Evolutionary conservation across 176 grass and related monocot species (phyloP).

Genomic region (Aegilops longissima): DNA sequence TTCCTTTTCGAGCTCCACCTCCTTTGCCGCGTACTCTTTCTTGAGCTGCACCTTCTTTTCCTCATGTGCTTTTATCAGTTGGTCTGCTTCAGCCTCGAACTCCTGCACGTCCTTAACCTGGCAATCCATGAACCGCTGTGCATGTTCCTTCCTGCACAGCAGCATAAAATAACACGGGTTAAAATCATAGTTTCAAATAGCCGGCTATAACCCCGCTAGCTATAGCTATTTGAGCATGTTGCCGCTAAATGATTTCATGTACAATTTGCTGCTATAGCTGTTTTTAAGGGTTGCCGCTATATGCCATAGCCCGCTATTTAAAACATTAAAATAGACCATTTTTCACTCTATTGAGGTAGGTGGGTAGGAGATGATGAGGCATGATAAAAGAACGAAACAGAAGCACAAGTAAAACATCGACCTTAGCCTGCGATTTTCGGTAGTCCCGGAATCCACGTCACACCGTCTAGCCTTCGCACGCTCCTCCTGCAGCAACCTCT

Average conservation of each 20-base stretch:
- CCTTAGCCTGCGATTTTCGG: slow-evolving; percentile 55
- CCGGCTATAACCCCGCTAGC: too few species aligned
- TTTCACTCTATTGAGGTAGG: background rate
- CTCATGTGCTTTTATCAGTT: slow-evolving; percentile 53
- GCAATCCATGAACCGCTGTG: slow-evolving; percentile 58
- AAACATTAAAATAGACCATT: background rate
- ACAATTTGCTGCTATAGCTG: too few species aligned
- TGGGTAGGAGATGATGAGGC: background rate
- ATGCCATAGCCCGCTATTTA: too few species aligned
- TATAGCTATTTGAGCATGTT: too few species aligned
- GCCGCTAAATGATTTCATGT: too few species aligned
- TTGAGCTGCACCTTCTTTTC: slow-evolving; percentile 53
- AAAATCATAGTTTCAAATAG: too few species aligned
- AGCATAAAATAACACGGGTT: too few species aligned
- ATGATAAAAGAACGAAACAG: background rate
- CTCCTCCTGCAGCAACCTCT: slow-evolving; percentile 71
- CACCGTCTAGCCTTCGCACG: slow-evolving; percentile 54
- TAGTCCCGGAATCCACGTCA: slow-evolving; percentile 57
- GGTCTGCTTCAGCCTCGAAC: slow-evolving; percentile 58
- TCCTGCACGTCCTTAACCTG: slow-evolving; percentile 72
- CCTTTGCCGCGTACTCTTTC: slow-evolving; percentile 58
- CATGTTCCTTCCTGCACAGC: slow-evolving; percentile 60
- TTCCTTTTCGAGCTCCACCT: slow-evolving; percentile 58
- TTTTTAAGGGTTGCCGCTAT: too few species aligned
- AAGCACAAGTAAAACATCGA: background rate